A percentile compares a stretch with the other conserved stretches of the same genome.
Conservation (phyloP, 352 stramenopile genomes). For the Globisporangium acanthophoron region DNA sequence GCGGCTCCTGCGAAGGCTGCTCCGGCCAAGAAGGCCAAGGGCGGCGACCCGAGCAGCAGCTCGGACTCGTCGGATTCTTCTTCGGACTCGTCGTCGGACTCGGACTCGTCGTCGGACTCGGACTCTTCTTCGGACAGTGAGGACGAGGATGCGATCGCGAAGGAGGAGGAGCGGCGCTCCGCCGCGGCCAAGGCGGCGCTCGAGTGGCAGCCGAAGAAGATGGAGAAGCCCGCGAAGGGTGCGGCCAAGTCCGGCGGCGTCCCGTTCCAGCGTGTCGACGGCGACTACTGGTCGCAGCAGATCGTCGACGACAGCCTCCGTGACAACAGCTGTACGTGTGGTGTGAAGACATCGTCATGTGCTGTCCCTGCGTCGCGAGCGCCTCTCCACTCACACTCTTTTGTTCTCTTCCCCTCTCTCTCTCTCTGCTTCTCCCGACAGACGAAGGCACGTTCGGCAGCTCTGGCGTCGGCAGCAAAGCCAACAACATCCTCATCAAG, state of each 20-base stretch:
- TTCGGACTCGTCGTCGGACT: slow-evolving; percentile 49
- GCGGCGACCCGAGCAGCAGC: slow-evolving; percentile 31
- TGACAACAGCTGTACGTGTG: slow-evolving; percentile 94
- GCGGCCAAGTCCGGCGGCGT: slow-evolving; percentile 81
- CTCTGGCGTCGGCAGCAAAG: slow-evolving; percentile 95
- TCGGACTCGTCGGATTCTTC: slow-evolving; percentile 30
- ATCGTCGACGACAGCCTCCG: slow-evolving; percentile 92
- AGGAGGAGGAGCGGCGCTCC: slow-evolving; percentile 65
- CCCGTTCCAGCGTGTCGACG: slow-evolving; percentile 98
- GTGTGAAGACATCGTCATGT: background rate
- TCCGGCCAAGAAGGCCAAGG: slow-evolving; percentile 32
- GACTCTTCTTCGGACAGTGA: slow-evolving; percentile 44
- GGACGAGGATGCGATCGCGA: slow-evolving; percentile 59
- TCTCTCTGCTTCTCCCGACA: slow-evolving; percentile 10
- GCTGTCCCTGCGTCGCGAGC: background rate
- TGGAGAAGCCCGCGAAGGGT: slow-evolving; percentile 46
- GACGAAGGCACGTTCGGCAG: slow-evolving; percentile 95
- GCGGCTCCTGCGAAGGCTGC: slow-evolving; percentile 12
- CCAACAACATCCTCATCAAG: slow-evolving; percentile 96
- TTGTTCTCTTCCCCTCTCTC: background rate
- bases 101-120: slow-evolving; percentile 21
- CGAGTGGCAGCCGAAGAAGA: slow-evolving; percentile 91
- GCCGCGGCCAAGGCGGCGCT: slow-evolving; percentile 85
- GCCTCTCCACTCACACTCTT: background rate
- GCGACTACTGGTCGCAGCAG: slow-evolving; percentile 91